Percentiles rank a stretch among this genome's conserved stretches.
Evolutionary conservation across 345 rosid genomes (phyloP).

Genomic region (thale cress (Arabidopsis thaliana)): DNA sequence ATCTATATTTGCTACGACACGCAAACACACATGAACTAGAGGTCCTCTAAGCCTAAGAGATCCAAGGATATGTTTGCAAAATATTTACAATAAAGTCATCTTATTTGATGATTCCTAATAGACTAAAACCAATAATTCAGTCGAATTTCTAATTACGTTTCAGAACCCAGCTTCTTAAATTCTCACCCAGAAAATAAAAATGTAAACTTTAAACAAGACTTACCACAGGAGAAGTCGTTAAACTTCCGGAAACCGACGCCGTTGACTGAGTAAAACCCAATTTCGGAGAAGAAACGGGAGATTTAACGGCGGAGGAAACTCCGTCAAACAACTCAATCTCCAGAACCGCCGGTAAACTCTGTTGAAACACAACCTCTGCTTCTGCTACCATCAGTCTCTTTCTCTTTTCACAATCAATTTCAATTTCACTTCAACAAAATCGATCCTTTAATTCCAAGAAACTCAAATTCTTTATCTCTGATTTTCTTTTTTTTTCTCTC

Average conservation of each 20-base stretch:
- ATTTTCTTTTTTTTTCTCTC: not conserved
- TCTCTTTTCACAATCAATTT: slow-evolving; percentile 17
- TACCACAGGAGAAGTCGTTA: slow-evolving; percentile 55
- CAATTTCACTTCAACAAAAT: slow-evolving; percentile 6
- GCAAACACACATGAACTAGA: slow-evolving; percentile 4
- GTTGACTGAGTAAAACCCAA: slow-evolving; percentile 46
- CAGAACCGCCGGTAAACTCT: slow-evolving; percentile 57
- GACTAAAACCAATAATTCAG: slow-evolving; percentile 9
- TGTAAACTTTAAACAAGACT: slow-evolving; percentile 23
- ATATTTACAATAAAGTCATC: not conserved
- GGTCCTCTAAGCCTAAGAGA: not conserved
- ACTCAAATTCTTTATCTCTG: slow-evolving; percentile 2
- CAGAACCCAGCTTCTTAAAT: not conserved
- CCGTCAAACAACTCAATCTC: slow-evolving; percentile 48
- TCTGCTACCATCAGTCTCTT: slow-evolving; percentile 58
- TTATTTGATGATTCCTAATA: not conserved
- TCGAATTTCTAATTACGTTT: not conserved
- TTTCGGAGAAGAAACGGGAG: slow-evolving; percentile 51
- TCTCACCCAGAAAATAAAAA: slow-evolving; percentile 20
- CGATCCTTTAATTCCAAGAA: not conserved
- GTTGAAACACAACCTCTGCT: slow-evolving; percentile 63
- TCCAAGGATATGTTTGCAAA: slow-evolving; percentile 6
- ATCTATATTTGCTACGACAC: not conserved
- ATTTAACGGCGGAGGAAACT: slow-evolving; percentile 33
- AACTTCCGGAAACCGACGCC: slow-evolving; percentile 53